Evolutionary conservation across 371 early-diverging fungal species (phyloP), one percentile per base, ranked within the genome.

Genomic region (Mucor piriformis): DNA sequence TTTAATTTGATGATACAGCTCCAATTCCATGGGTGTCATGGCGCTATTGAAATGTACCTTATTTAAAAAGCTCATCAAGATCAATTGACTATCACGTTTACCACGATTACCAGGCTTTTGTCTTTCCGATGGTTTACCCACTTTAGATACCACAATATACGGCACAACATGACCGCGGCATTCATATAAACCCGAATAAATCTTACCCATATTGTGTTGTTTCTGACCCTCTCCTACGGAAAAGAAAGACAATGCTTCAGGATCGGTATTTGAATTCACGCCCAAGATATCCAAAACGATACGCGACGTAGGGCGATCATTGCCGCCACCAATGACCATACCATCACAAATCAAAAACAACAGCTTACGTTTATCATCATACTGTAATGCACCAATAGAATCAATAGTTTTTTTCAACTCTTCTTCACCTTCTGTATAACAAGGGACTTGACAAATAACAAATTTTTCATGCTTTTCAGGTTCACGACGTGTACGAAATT

Each of bases 401-500:
- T 91, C 87, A 55, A 91, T 77, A 0, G 92, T 89, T 48, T 74
- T 78, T 34, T 79, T 81, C 13, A 94, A 62, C 2, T 89, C 88
- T 16, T 90, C 91, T 68, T 87, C 86, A 35, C 86, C 90, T 79
- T 94, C 95, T 2, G 92, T 87, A 66, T 93, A 94, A 65, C 92
- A 90, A 6, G 93, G 88, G 3, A 93, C 88, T 64, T 89, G 90
- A 67, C 93, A 88, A 57, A 99, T 92, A 16, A 93, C 91, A 75
- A 98, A 98, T 74, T 92, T 91, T 61, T 93, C 91, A 35, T 90
- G 89, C 20, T 88, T 87, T 64, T 94, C 92, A 0, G 95, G 94
- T 1, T 89, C 88, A 6, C 86, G 84, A 12, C 66, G 65, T 6
- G 82, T 70, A 38, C 74, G 76, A 61, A 85, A 77, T 70, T 94